Evolutionary conservation across 2,329 filamentous ascomycete genomes (phyloP).

Genomic region (Cadophora gregata): DNA sequence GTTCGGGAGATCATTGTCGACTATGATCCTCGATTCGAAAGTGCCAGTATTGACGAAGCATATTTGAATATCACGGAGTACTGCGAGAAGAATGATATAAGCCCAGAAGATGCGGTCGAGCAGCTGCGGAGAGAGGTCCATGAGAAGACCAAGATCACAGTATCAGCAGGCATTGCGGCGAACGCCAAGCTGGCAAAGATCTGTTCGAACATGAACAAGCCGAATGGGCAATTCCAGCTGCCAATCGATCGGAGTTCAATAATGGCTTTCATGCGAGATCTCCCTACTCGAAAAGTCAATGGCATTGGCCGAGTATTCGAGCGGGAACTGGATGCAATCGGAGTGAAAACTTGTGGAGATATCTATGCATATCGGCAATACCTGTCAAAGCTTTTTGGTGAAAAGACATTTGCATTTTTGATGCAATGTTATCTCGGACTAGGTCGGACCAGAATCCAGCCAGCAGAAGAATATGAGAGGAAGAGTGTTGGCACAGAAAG

Average conservation of each 20-base stretch:
- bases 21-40: constrained; percentile 93
- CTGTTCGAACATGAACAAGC: constrained; percentile 93
- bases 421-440: constrained; percentile 85
- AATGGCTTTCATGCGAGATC: constrained; percentile 81
- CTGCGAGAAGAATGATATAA: constrained; percentile 70
- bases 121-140: constrained; percentile 80
- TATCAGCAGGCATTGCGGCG: constrained; percentile 92
- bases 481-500: constrained; percentile 95
- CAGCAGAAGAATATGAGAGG: constrained; percentile 86
- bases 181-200: constrained; percentile 97
- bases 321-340: constrained; percentile 85
- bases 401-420: constrained; percentile 89
- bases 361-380: constrained; percentile 79
- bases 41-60: constrained; percentile 93
- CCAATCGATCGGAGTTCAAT: constrained; percentile 75
- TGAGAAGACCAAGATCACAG: constrained; percentile 79
- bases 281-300: constrained; percentile 91
- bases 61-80: constrained; percentile 95
- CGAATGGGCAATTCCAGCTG: constrained; percentile 87
- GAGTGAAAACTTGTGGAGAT: constrained; percentile 86
- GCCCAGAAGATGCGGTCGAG: constrained; percentile 74
- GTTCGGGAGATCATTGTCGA: constrained; percentile 79
- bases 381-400: constrained; percentile 80
- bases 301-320: constrained; percentile 95
- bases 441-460: constrained; percentile 83